Evolutionary conservation across 805 yeast genomes (phyloP), one percentile per base, ranked within the genome.

Genomic region (Candida odintsovae): DNA sequence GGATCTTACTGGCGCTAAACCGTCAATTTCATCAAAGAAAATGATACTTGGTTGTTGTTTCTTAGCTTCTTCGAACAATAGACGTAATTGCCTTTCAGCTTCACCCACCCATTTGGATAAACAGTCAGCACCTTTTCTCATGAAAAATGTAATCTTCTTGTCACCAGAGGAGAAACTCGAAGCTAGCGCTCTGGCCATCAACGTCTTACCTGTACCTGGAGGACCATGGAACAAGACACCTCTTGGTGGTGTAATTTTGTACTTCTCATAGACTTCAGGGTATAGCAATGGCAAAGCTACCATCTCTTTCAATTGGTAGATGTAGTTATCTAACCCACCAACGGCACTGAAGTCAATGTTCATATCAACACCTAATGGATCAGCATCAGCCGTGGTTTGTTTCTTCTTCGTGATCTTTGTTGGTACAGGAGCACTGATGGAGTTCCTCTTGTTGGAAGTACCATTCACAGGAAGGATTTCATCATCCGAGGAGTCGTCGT

Each of bases 21-120:
- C 99, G 67, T 94, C 99, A 50, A 94, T 92, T 71, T 94, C 99
- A 69, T 94, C 99, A 61, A 94, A 94, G 65, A 94, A 94, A 15
- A 94, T 94, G 47, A 94, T 92, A 8, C 95, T 80, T 3, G 99
- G 99, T 66, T 94, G 99, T 56, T 90, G 90, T 53, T 87, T 89
- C 57, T 85, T 86, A 1, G 99, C 99, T 66, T 94, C 98, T 67
- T 94, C 98, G 63, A 94, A 94, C 47, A 94, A 68, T 38, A 92
- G 70, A 49, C 99, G 71, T 50, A 94, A 71, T 64, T 94, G 98
- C 54, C 99, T 76, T 67, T 94, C 99, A 6, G 98, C 98, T 66
- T 94, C 99, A 58, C 99, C 99, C 4, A 94, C 98, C 99, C 99
- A 94, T 69, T 94, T 94, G 40, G 96, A 87, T 56, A 94, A 70